These are phyloP conservation scores for Tinospora cordifolia DNA, from an alignment of 164 flowering plant species.

Conservation along the genomic window DNA sequence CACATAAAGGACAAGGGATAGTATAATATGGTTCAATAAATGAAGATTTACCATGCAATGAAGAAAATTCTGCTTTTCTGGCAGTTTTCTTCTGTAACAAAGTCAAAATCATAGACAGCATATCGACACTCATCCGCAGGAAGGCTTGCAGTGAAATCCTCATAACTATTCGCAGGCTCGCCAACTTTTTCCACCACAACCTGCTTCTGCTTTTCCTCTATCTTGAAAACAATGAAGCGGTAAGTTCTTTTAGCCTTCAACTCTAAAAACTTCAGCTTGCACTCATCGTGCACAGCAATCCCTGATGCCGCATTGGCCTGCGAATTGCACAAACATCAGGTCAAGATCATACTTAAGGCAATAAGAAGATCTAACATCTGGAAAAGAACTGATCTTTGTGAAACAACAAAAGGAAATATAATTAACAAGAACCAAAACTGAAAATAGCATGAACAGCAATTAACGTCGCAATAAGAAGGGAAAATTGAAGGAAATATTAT, in stretches of 20 bases:
- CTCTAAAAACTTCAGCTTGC: slow-evolving; percentile 62
- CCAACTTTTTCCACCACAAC: slow-evolving; percentile 64
- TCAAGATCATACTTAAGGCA: not conserved
- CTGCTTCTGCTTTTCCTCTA: slow-evolving; percentile 65
- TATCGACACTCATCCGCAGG: slow-evolving; percentile 61
- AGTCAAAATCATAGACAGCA: slow-evolving; percentile 61
- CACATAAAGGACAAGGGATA: not conserved
- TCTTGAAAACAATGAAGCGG: slow-evolving; percentile 56
- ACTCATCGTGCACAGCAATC: slow-evolving; percentile 63
- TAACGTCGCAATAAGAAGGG: too few relatives aligned
- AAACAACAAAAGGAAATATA: not conserved
- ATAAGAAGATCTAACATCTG: not conserved
- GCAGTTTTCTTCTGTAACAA: slow-evolving; percentile 48
- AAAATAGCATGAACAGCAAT: not conserved
- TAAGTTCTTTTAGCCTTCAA: slow-evolving; percentile 62
- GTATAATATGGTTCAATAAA: not conserved
- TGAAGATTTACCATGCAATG: slow-evolving; percentile 51
- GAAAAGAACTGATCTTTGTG: not conserved
- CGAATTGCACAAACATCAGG: not conserved
- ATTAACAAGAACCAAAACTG: too few relatives aligned
- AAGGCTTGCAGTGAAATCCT: slow-evolving; percentile 52
- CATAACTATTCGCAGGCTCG: slow-evolving; percentile 44
- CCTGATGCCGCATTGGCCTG: slow-evolving; percentile 77
- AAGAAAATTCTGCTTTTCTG: slow-evolving; percentile 68
- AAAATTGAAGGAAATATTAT: not conserved